Conservation (phyloP, 2,329 filamentous ascomycete species). For the Chaetothyriales sp. region DNA sequence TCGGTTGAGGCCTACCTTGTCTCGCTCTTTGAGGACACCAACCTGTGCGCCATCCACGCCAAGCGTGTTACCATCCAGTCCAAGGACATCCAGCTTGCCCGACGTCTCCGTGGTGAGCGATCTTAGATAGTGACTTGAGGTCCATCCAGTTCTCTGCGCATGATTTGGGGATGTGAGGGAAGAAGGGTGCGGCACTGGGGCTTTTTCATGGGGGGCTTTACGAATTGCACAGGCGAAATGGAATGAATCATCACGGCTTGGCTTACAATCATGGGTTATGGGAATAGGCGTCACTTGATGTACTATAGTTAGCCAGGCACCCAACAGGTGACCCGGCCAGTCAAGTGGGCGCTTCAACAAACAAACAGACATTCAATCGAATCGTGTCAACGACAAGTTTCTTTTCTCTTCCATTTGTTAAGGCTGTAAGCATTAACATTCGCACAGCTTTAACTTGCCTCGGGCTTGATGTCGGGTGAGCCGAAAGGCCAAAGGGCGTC, state of each 20-base stretch:
- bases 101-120: slow-evolving; percentile 85
- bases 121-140: slow-evolving; percentile 41
- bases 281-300: slow-evolving; percentile 14
- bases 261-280: slow-evolving; percentile 12
- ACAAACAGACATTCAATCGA: slow-evolving; percentile 14
- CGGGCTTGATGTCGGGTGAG: not conserved
- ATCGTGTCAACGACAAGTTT: slow-evolving; percentile 8
- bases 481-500: not conserved
- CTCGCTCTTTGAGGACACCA: slow-evolving; percentile 96
- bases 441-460: no score
- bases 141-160: slow-evolving; percentile 4
- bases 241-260: slow-evolving; percentile 15
- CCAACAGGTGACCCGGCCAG: slow-evolving; percentile 8
- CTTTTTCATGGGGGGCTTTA: slow-evolving; percentile 10
- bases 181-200: slow-evolving; percentile 7
- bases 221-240: slow-evolving; percentile 12
- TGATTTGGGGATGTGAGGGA: slow-evolving; percentile 6
- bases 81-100: slow-evolving; percentile 94
- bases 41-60: slow-evolving; percentile 95
- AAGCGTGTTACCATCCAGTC: slow-evolving; percentile 93
- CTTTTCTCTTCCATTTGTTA: not conserved
- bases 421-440: no score
- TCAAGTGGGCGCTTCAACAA: slow-evolving; percentile 8
- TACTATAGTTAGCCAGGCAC: slow-evolving; percentile 13
- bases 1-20: slow-evolving; percentile 98